Evolutionary conservation across 2,329 filamentous ascomycete genomes (phyloP), one percentile per base, ranked within the genome.

Genomic region (Cordyceps javanica): DNA sequence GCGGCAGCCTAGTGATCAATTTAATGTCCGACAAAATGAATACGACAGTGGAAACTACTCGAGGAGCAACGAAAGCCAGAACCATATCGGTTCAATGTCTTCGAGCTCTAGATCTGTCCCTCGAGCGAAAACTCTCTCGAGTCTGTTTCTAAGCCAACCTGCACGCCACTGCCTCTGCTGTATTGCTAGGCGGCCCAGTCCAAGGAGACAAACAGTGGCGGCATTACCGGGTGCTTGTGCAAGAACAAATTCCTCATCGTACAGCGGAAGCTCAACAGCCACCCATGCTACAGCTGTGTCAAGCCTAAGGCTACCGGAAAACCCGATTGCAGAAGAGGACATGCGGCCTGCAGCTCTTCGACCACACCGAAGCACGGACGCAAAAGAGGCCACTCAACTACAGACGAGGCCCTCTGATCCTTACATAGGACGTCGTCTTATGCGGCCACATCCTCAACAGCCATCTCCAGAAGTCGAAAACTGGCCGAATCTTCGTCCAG

Each of bases 81-180:
- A 44, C 28, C 45, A 25, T 9, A 26, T 26, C 3, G 44, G 34
- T 16, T 57, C 45, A 10, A 46, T 38, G 19, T 55, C 55, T 30
- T 50, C 55, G 3, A 57, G 55, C 38, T 50, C 55, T 7, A n/a
- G 36, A 16, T 50, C 55, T 34, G 45, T 34, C n/a, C 45, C 54
- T 25, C 55, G 7, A 61, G 63, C 25, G 69, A 69, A 52, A 64
- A 64, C 58, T 63, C 64, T 59, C 60, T 62, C 13, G 66, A 66
- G 1, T 65, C 69, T 56, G 62, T 65, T 49, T 62, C 67, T 21
- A 61, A 65, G 36, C 26, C 55, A 39, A 16, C 36, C 45, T 14
- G 57, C 66, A 32, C 52, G 68, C 4, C 72, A 74, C 60, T 70
- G 66, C 53, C 66, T 71, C 51, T 66, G 65, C 16, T 74, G 69